phyloP scores from a whole-genome alignment of 192 early-diverging fungal species.

The Jimgerdemannia flammicorona region DNA sequence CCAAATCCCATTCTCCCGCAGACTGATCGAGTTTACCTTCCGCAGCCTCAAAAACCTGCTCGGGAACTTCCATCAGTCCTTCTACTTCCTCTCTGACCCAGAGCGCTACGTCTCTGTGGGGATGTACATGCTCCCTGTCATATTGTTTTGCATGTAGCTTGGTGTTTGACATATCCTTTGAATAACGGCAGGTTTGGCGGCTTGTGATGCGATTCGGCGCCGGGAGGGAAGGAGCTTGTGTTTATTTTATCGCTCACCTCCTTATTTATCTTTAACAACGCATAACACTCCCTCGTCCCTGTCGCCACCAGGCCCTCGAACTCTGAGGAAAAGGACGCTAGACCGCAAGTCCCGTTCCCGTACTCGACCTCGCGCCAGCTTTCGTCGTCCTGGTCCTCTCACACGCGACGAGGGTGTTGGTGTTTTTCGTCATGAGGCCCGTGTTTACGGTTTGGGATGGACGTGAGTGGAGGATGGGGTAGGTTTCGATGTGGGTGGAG shows the following conservation, averaged over 20 bases:
- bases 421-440: conserved; percentile 29
- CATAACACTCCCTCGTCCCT: conserved; percentile 42
- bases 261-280: conserved; percentile 7
- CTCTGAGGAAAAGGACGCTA: conserved; percentile 3
- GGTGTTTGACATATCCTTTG: conserved; percentile 66
- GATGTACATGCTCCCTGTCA: conserved; percentile 83
- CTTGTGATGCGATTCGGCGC: conserved; percentile 27
- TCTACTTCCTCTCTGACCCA: conserved; percentile 87
- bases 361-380: conserved; percentile 23
- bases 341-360: conserved; percentile 3
- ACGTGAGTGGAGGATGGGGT: not conserved
- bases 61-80: conserved; percentile 93
- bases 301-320: conserved; percentile 14
- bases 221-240: conserved; percentile 34
- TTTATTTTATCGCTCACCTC: conserved; percentile 22
- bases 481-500: conserved; percentile 8
- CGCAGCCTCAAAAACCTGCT: conserved; percentile 88
- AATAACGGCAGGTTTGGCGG: conserved; percentile 34
- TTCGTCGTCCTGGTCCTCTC: conserved; percentile 22
- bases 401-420: conserved; percentile 25
- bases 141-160: conserved; percentile 75
- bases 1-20: conserved; percentile 11
- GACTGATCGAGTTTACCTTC: conserved; percentile 76
- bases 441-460: conserved; percentile 1
- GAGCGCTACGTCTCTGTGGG: conserved; percentile 81